A percentile compares a stretch with the other conserved stretches of the same genome.
Conservation (phyloP, 495 filamentous ascomycete genomes). For the Penicilliopsis zonata region DNA sequence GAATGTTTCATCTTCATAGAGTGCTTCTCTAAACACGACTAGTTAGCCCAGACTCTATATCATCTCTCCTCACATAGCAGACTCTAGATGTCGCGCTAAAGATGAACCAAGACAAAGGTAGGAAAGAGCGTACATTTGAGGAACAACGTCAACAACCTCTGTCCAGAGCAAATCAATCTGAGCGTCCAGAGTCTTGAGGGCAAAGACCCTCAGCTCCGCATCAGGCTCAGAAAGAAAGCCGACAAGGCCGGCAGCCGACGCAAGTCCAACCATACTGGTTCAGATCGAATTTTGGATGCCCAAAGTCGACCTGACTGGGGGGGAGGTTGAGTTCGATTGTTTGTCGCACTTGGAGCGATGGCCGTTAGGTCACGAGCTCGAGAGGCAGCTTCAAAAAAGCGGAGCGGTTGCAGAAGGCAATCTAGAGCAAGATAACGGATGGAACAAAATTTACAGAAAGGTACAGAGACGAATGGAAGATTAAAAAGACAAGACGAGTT, state of each 20-base stretch:
- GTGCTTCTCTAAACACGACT: constrained; percentile 60
- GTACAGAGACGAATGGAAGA: constrained; percentile 1
- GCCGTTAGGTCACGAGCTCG: no score
- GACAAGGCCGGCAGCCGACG: constrained; percentile 87
- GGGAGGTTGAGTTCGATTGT: no score
- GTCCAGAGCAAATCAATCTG: constrained; percentile 96
- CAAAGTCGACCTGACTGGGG: no score
- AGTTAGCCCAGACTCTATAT: constrained; percentile 7
- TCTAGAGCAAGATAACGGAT: background rate
- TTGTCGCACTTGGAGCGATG: constrained; percentile 1
- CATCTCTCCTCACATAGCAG: background rate
- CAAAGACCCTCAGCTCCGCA: constrained; percentile 82
- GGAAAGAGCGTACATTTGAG: constrained; percentile 68
- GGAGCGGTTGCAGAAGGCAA: background rate
- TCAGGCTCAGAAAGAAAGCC: constrained; percentile 94
- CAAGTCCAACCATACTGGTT: constrained; percentile 74
- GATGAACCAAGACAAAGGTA: background rate
- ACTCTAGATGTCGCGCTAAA: background rate
- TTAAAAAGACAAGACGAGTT: background rate
- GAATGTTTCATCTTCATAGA: constrained; percentile 94
- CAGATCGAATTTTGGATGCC: constrained; percentile 4
- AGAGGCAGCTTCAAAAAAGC: background rate
- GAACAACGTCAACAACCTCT: constrained; percentile 83
- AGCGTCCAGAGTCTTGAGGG: constrained; percentile 84
- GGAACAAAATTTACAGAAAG: background rate